Evolutionary conservation across 805 yeast genomes (phyloP).

Genomic region (Komagataella ulmi): DNA sequence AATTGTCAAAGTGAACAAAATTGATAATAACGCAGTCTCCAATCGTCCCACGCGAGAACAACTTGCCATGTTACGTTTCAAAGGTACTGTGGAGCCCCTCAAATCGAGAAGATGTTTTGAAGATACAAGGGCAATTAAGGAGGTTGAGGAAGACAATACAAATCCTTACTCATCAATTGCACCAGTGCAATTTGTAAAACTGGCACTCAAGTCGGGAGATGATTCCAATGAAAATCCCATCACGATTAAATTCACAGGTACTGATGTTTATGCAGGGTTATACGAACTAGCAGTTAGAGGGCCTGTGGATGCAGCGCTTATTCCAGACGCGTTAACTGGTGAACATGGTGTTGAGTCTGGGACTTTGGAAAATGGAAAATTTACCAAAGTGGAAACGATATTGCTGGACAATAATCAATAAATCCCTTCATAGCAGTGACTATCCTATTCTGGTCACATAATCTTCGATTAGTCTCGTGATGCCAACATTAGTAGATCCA

Average conservation of each 20-base stretch:
- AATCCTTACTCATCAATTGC: conserved; percentile 35
- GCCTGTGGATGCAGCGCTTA: conserved; percentile 32
- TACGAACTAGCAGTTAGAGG: conserved; percentile 47
- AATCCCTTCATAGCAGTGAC: background rate
- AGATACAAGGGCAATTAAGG: conserved; percentile 15
- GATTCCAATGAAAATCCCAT: conserved; percentile 7
- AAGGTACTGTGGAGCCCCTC: conserved; percentile 32
- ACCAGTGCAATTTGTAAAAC: conserved; percentile 43
- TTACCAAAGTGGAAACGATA: conserved; percentile 5
- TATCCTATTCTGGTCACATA: conserved; percentile 1
- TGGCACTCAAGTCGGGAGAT: conserved; percentile 8
- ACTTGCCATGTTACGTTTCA: conserved; percentile 46
- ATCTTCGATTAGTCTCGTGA: conserved; percentile 11
- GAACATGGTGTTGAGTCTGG: conserved; percentile 51
- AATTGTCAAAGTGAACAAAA: conserved; percentile 13
- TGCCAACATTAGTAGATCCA: conserved; percentile 9
- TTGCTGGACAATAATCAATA: background rate
- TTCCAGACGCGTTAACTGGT: conserved; percentile 75
- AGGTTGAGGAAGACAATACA: conserved; percentile 6
- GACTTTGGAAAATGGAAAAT: conserved; percentile 22
- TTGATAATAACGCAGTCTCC: conserved; percentile 5
- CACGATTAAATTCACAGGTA: conserved; percentile 36
- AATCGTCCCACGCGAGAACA: conserved; percentile 15
- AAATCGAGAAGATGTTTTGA: conserved; percentile 25
- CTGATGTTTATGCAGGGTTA: conserved; percentile 67